Evolutionary conservation across 2,329 filamentous ascomycete genomes (phyloP), one percentile per base, ranked within the genome.

Genomic region (Alternaria sp.): DNA sequence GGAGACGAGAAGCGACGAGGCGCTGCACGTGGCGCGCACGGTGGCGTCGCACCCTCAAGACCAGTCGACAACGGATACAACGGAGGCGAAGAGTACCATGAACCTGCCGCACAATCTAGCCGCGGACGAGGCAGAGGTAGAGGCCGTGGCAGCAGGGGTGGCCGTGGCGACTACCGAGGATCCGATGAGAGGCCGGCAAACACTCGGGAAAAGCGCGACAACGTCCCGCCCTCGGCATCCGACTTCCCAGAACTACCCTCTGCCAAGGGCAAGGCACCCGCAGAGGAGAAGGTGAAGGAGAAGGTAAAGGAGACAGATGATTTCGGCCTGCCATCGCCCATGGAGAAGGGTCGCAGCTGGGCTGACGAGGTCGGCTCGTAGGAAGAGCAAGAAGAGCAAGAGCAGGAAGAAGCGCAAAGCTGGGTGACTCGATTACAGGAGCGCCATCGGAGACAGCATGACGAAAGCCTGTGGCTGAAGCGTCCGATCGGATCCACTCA

Each of bases 11-110:
- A 72, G 56, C 77, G 81, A 10, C 79, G 83, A 19, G 81, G 82
- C 23, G 84, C 82, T 63, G 76, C 83, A 26, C 78, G 86, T 30
- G 86, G 85, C 10, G 84, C 85, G 66, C 81, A 86, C 67, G 86
- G 86, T 9, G 85, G 83, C 25, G 80, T 87, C 9, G 80, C 80
- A 4, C 65, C 67, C 6, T 64, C 71, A 7, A 43, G 81, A 75
- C 65, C 59, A 6, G 76, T 78, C 32, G 68, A 61, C 61, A 66
- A 36, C 26, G 68, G 43, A 7, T 17, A 28, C 67, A 69, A n/a
- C 73, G 77, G 40, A n/a, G 13, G 19, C 51, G 59, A 63, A 36
- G 52, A 44, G 6, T 32, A 11, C 15, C 73, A 69, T n/a, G 68
- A 70, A 69, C 73, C 59, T 66, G 58, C 44, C 11, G 50, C 53